Percentiles rank a stretch among this genome's conserved stretches.
Evolutionary conservation across 1,139 yeast genomes (phyloP).

Genomic region (Suhomyces anneliseae): DNA sequence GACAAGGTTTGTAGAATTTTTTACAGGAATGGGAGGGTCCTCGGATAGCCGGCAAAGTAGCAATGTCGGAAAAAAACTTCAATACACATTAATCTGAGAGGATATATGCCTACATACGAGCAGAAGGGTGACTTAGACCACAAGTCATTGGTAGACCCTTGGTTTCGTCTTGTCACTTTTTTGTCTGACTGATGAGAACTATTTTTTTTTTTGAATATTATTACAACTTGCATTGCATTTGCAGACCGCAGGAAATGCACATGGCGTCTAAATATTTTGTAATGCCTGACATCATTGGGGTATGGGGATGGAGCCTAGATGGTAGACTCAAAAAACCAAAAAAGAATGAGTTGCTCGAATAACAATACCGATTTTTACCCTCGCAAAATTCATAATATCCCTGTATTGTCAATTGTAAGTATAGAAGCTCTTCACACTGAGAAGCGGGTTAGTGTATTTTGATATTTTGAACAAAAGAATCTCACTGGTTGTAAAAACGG

Average conservation of each 20-base stretch:
- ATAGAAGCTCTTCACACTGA: too few relatives aligned
- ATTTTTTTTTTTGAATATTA: not conserved
- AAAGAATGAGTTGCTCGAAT: not conserved
- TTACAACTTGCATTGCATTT: slow-evolving; percentile 4
- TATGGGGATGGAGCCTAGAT: not conserved
- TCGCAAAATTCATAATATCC: too few relatives aligned
- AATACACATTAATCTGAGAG: too few relatives aligned
- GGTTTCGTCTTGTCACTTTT: slow-evolving; percentile 1
- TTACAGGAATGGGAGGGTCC: slow-evolving; percentile 6
- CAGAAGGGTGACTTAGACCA: slow-evolving; percentile 1
- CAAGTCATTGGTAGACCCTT: slow-evolving; percentile 1
- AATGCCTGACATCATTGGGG: not conserved
- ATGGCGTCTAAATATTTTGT: slow-evolving; percentile 8
- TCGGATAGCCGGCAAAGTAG: not conserved
- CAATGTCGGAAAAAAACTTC: not conserved
- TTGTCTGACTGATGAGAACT: slow-evolving; percentile 2
- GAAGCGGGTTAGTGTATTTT: too few relatives aligned
- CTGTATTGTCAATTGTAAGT: too few relatives aligned
- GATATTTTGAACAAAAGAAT: too few relatives aligned
- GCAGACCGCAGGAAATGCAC: slow-evolving; percentile 5
- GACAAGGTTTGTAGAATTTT: slow-evolving; percentile 8
- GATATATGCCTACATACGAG: not conserved
- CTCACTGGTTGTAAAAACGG: not conserved
- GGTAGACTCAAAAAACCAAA: not conserved
- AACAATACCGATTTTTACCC: too few relatives aligned